Evolutionary conservation across 2,329 filamentous ascomycete genomes (phyloP).

Genomic region (Sporothrix pallida): DNA sequence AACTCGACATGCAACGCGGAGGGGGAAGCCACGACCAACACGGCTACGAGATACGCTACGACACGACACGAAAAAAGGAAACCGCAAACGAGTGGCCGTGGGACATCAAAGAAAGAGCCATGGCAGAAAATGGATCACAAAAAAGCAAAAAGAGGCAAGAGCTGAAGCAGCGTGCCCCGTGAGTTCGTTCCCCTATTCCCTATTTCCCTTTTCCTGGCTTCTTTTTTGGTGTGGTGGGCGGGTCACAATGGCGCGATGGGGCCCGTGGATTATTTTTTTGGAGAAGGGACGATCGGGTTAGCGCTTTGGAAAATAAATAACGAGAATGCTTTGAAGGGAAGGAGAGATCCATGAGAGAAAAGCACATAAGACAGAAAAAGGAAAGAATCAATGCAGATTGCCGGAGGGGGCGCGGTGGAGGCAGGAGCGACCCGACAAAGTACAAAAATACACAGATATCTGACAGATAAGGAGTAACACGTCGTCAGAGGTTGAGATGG

Average conservation of each 20-base stretch:
- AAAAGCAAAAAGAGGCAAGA: conserved; percentile 23
- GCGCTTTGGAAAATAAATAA: conserved; percentile 19
- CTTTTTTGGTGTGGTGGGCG: conserved; percentile 25
- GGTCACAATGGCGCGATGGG: conserved; percentile 32
- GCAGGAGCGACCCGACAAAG: neutral
- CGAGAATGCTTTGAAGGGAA: neutral
- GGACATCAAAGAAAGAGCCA: neutral
- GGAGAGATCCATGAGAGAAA: conserved; percentile 12
- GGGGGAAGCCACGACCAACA: conserved; percentile 14
- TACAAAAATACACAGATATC: too few species aligned
- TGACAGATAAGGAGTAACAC: neutral
- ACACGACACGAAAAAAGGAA: neutral
- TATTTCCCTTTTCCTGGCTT: neutral
- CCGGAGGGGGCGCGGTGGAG: neutral
- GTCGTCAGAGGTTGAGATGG: conserved; percentile 5
- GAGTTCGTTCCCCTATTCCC: conserved; percentile 5
- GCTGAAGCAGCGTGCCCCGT: conserved; percentile 20
- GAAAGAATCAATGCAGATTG: conserved; percentile 27
- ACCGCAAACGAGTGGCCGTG: neutral
- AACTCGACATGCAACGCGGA: neutral
- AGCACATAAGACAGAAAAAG: neutral
- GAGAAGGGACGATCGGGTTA: conserved; percentile 33
- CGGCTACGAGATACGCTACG: conserved; percentile 23
- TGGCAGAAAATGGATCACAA: too few species aligned
- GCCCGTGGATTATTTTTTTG: conserved; percentile 24